Evolutionary conservation across 1,284 basidiomycete species (phyloP), one percentile per base, ranked within the genome.

Genomic region (Cutaneotrichosporon dermatis): DNA sequence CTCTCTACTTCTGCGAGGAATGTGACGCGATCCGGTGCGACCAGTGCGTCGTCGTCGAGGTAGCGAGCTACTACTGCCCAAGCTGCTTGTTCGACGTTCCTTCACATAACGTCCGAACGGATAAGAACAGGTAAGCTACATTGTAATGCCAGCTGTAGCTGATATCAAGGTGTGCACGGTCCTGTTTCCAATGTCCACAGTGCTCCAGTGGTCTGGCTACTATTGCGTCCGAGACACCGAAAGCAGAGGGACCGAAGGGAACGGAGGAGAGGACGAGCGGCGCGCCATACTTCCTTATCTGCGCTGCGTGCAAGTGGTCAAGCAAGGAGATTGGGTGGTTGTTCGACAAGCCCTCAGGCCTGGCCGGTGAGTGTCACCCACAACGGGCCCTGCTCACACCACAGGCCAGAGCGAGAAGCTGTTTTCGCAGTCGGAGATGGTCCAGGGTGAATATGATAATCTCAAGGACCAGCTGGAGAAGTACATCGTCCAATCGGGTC

Each of bases 71-170:
- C 79, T 98, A 91, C 75, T 99, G 96, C 73, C 96, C 96, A 33
- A 94, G 95, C 76, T 99, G 96, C 75, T 82, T 98, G n/a, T 99
- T 99, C 76, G 96, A 99, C 71, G 95, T 99, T 4, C 96, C 95
- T 0, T 90, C 88, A 69, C 93, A 96, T 2, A 95, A 91, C 70
- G 93, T 99, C 7, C 84, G 94, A 62, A 91, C 88, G 6, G 94
- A 99, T 78, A 94, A 93, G 83, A 97, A 96, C 71, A 84, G 92
- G 89, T 90, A 36, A 63, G 78, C 25, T 25, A 3, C 25, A 25
- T 25, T 2, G 25, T 25, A 3, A 25, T 25, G 25, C 25, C 3
- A 2, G 25, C 25, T 2, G 3, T 3, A 25, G 25, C 25, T 25
- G 25, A 25, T 25, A 25, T 3, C 25, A 25, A 95, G 93, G 83